Evolutionary conservation across 2,329 filamentous ascomycete genomes (phyloP), one percentile per base, ranked within the genome.

Genomic region (Aspergillus sp.): DNA sequence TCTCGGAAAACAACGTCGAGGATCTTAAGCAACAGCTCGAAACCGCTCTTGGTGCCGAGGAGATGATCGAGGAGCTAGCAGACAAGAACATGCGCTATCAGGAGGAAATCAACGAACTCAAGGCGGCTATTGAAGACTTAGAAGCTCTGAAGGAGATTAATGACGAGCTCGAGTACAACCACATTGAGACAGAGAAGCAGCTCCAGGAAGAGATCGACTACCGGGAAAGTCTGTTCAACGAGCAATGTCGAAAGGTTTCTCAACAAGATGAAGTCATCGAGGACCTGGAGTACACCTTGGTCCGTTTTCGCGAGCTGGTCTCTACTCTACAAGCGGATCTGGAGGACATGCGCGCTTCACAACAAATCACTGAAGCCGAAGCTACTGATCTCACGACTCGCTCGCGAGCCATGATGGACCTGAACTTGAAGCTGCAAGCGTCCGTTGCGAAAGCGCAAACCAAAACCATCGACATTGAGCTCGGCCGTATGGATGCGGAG

Each of bases 141-240:
- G 91, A 97, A 70, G 90, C 84, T 55, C 76, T 97, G 49, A 92
- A 91, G 68, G 93, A 99, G 67, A 85, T 97, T 62, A 95, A 91
- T 62, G 92, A 97, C 64, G 94, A 99, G 72, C 84, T 99, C 3
- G 92, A 97, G 69, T 83, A 90, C 63, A 96, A 96, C 66, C 92
- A 97, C 66, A 84, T 94, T 3, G 91, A 97, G 66, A 89, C 91
- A 32, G 90, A 96, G 69, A 96, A 93, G 70, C 92, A 97, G 68
- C 83, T 99, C 72, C 91, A 96, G 69, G 89, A 95, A 63, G 92
- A 97, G 64, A 83, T 97, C 50, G 92, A 97, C 67, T 88, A 91
- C 73, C 90, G 89, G 69, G 92, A 97, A 58, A 83, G 81, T 50
- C 76, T 96, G 55, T 88, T 97, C 58, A 80, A 84, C n/a, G 93